These are phyloP conservation scores for Trypanosoma rangeli DNA, from an alignment of 208 protist species.

Conservation along the genomic window DNA sequence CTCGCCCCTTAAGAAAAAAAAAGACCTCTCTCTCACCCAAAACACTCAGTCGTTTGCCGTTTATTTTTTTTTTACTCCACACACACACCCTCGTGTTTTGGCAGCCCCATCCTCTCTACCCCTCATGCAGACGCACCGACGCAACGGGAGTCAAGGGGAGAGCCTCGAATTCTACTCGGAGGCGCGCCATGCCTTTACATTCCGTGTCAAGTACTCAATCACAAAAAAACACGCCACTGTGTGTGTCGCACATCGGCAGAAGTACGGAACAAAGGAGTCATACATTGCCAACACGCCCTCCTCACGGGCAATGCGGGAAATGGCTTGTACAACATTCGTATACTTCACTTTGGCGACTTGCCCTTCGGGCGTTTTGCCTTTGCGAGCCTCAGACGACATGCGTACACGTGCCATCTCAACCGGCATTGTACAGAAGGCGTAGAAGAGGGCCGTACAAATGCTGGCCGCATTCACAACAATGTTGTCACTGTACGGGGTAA, in stretches of 20 bases:
- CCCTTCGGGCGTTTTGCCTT: conserved; percentile 30
- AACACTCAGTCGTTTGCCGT: background rate
- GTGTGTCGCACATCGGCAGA: conserved; percentile 82
- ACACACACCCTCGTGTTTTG: too few relatives aligned
- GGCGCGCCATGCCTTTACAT: conserved; percentile 32
- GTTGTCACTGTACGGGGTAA: conserved; percentile 51
- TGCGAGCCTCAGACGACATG: conserved; percentile 80
- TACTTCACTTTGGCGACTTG: conserved; percentile 46
- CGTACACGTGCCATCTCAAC: conserved; percentile 88
- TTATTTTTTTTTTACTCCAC: background rate
- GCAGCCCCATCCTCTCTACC: background rate
- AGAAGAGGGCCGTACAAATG: conserved; percentile 83
- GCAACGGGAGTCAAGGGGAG: background rate
- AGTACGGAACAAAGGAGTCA: conserved; percentile 89
- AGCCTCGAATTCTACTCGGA: background rate
- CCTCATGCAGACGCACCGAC: background rate
- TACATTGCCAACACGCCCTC: conserved; percentile 84
- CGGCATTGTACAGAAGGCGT: conserved; percentile 88
- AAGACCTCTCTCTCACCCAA: background rate
- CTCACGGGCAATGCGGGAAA: conserved; percentile 68
- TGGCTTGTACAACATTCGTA: conserved; percentile 75
- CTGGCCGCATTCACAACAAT: conserved; percentile 81
- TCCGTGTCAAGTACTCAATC: conserved; percentile 78
- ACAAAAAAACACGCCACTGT: conserved; percentile 90
- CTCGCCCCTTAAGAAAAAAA: too few relatives aligned